These are phyloP conservation scores for Aureobasidium zeae DNA, from an alignment of 2,329 filamentous ascomycete genomes.

Conservation along the genomic window DNA sequence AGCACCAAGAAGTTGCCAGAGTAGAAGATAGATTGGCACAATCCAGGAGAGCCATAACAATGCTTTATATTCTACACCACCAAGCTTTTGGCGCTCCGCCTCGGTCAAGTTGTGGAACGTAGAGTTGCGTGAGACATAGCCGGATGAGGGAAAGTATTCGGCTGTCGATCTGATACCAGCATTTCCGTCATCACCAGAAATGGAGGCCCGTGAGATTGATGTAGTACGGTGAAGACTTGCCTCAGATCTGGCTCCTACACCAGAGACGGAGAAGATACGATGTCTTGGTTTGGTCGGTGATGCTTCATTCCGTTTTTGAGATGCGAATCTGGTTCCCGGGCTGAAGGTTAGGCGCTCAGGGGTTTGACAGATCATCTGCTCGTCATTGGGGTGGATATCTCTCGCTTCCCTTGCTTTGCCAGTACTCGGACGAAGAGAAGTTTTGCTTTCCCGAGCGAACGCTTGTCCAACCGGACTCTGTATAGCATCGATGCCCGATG, in stretches of 20 bases:
- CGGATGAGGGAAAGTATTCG: constrained; percentile 16
- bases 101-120: constrained; percentile 46
- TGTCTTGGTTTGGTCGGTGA: neutral
- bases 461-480: neutral
- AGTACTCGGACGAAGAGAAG: neutral
- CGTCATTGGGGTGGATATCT: no score
- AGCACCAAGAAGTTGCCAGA: constrained; percentile 51
- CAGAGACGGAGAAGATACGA: constrained; percentile 13
- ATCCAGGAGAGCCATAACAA: constrained; percentile 50
- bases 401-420: neutral
- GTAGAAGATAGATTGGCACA: constrained; percentile 52
- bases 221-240: constrained; percentile 21
- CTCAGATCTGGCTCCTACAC: constrained; percentile 28
- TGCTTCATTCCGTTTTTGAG: constrained; percentile 2
- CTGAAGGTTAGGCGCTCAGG: constrained; percentile 25
- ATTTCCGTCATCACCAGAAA: neutral
- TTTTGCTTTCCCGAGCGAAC: neutral
- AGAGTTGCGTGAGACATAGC: constrained; percentile 41
- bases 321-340: constrained; percentile 22
- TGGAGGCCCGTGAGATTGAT: neutral
- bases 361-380: neutral
- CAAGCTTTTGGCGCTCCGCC: constrained; percentile 48
- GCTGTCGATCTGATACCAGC: constrained; percentile 3
- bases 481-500: neutral
- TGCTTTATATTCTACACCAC: constrained; percentile 56